Conservation (phyloP, 768 basidiomycete genomes). For the Inosperma sp. region DNA sequence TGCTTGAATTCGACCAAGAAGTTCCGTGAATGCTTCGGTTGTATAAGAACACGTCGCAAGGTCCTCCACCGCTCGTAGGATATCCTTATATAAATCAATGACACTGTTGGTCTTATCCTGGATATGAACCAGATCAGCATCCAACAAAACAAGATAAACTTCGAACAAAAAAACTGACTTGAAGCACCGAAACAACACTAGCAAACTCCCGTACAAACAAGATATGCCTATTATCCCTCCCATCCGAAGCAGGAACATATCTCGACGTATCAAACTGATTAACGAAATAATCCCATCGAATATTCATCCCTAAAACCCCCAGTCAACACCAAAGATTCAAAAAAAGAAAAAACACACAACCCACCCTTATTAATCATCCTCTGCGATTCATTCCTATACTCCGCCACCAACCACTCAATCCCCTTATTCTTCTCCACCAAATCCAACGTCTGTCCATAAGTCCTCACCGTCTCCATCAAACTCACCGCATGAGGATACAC, state of each 20-base stretch:
- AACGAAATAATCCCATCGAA: constrained; percentile 96
- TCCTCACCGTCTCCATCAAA: constrained; percentile 98
- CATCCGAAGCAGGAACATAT: constrained; percentile 69
- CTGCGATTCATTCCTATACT: constrained; percentile 90
- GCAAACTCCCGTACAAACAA: constrained; percentile 96
- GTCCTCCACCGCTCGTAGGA: constrained; percentile 80
- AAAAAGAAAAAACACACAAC: constrained; percentile 18
- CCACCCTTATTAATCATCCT: constrained; percentile 87
- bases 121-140: constrained; percentile 6
- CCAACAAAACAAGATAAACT: background rate
- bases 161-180: constrained; percentile 42
- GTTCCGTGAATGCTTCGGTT: constrained; percentile 72
- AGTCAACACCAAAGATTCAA: background rate
- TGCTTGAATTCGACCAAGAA: constrained; percentile 76
- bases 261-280: constrained; percentile 86
- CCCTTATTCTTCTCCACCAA: constrained; percentile 86
- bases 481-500: constrained; percentile 98
- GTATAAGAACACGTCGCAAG: constrained; percentile 84
- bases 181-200: constrained; percentile 84
- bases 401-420: constrained; percentile 92
- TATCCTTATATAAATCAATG: constrained; percentile 87
- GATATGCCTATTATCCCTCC: constrained; percentile 80
- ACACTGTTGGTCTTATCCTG: constrained; percentile 94
- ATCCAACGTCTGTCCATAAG: constrained; percentile 93
- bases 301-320: constrained; percentile 69